Evolutionary conservation across 139 green algal genomes (phyloP), one percentile per base, ranked within the genome.

Genomic region (Nannochloris sp.): DNA sequence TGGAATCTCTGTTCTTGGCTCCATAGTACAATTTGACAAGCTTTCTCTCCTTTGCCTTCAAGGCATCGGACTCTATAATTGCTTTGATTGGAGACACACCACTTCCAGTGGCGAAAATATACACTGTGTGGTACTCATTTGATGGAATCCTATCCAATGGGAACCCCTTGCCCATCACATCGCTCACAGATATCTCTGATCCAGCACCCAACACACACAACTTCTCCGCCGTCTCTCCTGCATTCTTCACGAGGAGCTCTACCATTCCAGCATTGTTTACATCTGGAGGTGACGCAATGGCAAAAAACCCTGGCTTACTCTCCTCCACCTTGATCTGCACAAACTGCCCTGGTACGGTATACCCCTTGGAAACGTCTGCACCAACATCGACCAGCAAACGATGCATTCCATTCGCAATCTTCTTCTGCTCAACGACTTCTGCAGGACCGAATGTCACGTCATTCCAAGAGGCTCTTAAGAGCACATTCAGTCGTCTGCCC

Each of bases 161-260:
- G 72, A 97, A 97, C 24, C 91, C 91, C 57, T 91, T 91, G 58
- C 89, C 85, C 79, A 89, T 85, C 2, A 85, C 75, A 8, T 68
- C 54, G 40, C 71, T 85, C 23, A 82, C 82, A 19, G n/a, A 14
- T 19, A 69, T 49, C 14, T 19, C 48, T n/a, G 49, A n/a, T 12
- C 62, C 62, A 10, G 10, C 48, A 2, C 15, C 18, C 15, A 25
- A 16, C 23, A 31, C 31, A 57, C 70, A 80, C 11, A 95, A 58
- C 34, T 71, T 57, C 62, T 83, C 75, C 2, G 87, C 80, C 6
- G 88, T 77, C 15, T 67, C 62, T 5, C 77, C 84, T 31, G 78
- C 53, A 24, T 62, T 61, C 71, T 89, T 90, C 24, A 92, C 69
- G 23, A 90, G 72, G 48, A 90, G 66, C 69, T 88, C 82, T 29